Percentiles rank a stretch among this genome's conserved stretches.
phyloP scores from a whole-genome alignment of 179 eudicot species.

The Spinacia oleracea region DNA sequence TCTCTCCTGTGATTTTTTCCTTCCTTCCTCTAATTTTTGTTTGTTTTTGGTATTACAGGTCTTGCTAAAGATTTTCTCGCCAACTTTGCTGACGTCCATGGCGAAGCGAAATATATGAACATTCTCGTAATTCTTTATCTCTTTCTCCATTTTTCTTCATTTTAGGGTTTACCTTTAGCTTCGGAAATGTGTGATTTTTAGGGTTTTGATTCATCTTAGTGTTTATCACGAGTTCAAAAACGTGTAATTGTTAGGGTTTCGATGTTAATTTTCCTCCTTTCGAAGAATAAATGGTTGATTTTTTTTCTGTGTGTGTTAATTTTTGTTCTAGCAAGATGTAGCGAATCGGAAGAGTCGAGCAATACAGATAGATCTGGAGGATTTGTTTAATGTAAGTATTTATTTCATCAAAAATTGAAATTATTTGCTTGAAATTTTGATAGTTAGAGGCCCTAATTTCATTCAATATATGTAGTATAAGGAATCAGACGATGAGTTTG shows the following conservation, averaged over 20 bases:
- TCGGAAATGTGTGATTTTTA: not conserved
- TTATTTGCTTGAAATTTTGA: not conserved
- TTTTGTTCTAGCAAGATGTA: conserved; percentile 73
- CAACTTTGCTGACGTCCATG: conserved; percentile 72
- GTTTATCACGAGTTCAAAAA: not conserved
- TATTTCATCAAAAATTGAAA: not conserved
- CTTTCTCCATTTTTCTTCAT: not conserved
- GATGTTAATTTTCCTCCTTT: not conserved
- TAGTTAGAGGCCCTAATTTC: conserved; percentile 18
- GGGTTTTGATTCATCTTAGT: not conserved
- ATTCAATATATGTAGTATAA: conserved; percentile 49
- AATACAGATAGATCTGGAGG: conserved; percentile 79
- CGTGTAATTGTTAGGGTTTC: conserved; percentile 2
- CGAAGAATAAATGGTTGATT: not conserved
- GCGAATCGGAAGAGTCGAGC: conserved; percentile 80
- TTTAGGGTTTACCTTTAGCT: not conserved
- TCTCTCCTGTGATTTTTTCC: not conserved
- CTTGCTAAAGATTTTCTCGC: conserved; percentile 66
- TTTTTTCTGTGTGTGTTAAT: not conserved
- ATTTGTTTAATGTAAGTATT: conserved; percentile 53
- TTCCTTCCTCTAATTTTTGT: not conserved
- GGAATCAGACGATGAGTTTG: conserved; percentile 88
- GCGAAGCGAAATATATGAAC: conserved; percentile 75
- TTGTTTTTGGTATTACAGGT: conserved; percentile 34
- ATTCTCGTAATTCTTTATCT: conserved; percentile 48